Evolutionary conservation across 495 filamentous ascomycete species (phyloP).

Genomic region (Pseudoneurospora amorphoporcata): DNA sequence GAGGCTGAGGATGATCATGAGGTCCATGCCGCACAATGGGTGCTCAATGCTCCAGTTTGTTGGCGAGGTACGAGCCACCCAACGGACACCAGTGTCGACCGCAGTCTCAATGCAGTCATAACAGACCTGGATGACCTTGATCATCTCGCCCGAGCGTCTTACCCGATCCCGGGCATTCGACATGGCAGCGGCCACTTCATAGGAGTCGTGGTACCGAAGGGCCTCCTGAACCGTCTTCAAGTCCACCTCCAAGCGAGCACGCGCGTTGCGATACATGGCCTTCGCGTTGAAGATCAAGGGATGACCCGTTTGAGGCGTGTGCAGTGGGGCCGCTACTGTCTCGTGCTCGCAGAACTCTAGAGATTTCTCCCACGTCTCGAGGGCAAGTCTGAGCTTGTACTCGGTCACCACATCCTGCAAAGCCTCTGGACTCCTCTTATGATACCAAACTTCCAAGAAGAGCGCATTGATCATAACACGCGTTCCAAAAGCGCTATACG

Average conservation of each 20-base stretch:
- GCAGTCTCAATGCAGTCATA: slow-evolving; percentile 98
- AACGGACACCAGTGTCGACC: slow-evolving; percentile 87
- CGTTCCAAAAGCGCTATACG: slow-evolving; percentile 95
- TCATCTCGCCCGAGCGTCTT: slow-evolving; percentile 92
- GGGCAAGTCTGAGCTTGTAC: slow-evolving; percentile 90
- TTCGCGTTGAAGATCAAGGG: slow-evolving; percentile 97
- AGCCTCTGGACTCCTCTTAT: slow-evolving; percentile 93
- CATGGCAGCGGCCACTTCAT: slow-evolving; percentile 95
- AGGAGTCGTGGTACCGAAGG: slow-evolving; percentile 90
- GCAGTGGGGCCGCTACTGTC: slow-evolving; percentile 78
- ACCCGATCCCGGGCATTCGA: slow-evolving; percentile 84
- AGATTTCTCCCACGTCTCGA: slow-evolving; percentile 97
- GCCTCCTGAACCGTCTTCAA: slow-evolving; percentile 93
- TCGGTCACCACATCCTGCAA: slow-evolving; percentile 95
- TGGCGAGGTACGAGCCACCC: slow-evolving; percentile 92
- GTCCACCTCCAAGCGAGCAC: slow-evolving; percentile 86
- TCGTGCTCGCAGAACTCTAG: slow-evolving; percentile 91
- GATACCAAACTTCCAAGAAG: slow-evolving; percentile 97
- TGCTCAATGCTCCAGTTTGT: slow-evolving; percentile 99
- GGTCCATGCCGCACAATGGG: slow-evolving; percentile 88
- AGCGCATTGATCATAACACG: slow-evolving; percentile 98
- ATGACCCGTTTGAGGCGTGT: slow-evolving; percentile 94
- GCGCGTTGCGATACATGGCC: slow-evolving; percentile 93
- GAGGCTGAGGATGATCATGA: slow-evolving; percentile 97
- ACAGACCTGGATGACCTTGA: slow-evolving; percentile 95